Evolutionary conservation across 2,329 filamentous ascomycete genomes (phyloP), one percentile per base, ranked within the genome.

Genomic region (Mollisia scopiformis): DNA sequence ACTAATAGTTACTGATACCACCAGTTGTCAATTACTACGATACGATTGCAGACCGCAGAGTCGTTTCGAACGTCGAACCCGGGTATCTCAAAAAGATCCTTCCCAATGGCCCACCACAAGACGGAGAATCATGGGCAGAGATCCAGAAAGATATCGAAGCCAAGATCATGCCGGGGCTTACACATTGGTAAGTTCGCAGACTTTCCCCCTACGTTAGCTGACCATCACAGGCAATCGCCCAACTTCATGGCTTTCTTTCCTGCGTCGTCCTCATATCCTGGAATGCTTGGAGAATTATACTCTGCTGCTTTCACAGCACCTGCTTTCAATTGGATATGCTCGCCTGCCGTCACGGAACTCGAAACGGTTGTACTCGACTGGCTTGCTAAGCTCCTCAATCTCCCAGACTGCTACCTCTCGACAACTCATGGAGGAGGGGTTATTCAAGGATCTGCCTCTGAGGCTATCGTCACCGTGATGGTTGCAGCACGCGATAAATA

Each of bases 191-290:
- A 47, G 74, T 59, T 19, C 14, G 46, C 31, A 39, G 23, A n/a
- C 25, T 39, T 33, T 19, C 2, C 50, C n/a, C 47, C 14, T 19
- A 5, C 30, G 27, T 8, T 23, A 30, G 11, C 58, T 63, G 28
- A 61, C 30, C 14, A 23, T 5, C 7, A 14, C 49, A 82, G 81
- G 93, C 89, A 96, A 74, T 92, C 88, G 2, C 94, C 92, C 16
- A 93, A 94, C 73, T 98, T 97, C 82, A 92, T 97, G 86, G 94
- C 94, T 47, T 98, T 96, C 81, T 98, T 95, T 77, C 91, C 94
- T 1, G 92, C 92, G 53, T 88, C 86, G 25, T 88, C 88, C 56
- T 91, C 89, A 35, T 97, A 89, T 73, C 93, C 94, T 0, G 86
- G 88, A 28, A 94, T 97, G 75, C 83, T 98, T 11, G 94, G 92